Percentiles rank a stretch among this genome's conserved stretches.
These are phyloP conservation scores for Drosera spatulata DNA, from an alignment of 179 eudicot species.

Conservation along the genomic window DNA sequence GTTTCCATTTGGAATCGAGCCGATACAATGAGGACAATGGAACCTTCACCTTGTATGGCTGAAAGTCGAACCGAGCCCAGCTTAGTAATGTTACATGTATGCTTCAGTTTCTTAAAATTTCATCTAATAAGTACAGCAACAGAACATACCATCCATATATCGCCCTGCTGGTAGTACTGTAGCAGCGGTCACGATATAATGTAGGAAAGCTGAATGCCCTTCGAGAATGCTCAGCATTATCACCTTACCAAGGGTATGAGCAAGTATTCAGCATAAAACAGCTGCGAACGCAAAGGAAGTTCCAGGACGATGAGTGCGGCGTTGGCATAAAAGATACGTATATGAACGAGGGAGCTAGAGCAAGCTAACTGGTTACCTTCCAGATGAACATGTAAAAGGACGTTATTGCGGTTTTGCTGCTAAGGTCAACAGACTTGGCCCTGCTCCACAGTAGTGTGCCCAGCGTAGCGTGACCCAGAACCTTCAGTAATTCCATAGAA, in stretches of 20 bases:
- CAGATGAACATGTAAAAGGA: constrained; percentile 98
- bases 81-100: too few species aligned
- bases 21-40: too few species aligned
- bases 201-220: too few species aligned
- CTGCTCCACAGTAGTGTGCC: constrained; percentile 64
- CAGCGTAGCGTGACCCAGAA: constrained; percentile 55
- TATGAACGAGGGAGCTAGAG: not conserved
- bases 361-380: constrained; percentile 48
- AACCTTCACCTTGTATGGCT: too few species aligned
- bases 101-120: too few species aligned
- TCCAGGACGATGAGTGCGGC: not conserved
- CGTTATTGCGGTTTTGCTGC: constrained; percentile 74
- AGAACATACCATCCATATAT: too few species aligned
- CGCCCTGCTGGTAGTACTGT: too few species aligned
- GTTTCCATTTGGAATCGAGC: too few species aligned
- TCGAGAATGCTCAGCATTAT: not conserved
- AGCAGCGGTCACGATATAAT: too few species aligned
- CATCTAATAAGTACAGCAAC: too few species aligned
- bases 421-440: constrained; percentile 72
- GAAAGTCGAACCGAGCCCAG: too few species aligned
- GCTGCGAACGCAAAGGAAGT: constrained; percentile 38
- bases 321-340: too few species aligned
- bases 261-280: constrained; percentile 93
- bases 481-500: constrained; percentile 21
- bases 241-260: constrained; percentile 88